Percentiles rank a stretch among this genome's conserved stretches.
Evolutionary conservation across 345 rosid genomes (phyloP).

Genomic region (Tarenaya hassleriana): DNA sequence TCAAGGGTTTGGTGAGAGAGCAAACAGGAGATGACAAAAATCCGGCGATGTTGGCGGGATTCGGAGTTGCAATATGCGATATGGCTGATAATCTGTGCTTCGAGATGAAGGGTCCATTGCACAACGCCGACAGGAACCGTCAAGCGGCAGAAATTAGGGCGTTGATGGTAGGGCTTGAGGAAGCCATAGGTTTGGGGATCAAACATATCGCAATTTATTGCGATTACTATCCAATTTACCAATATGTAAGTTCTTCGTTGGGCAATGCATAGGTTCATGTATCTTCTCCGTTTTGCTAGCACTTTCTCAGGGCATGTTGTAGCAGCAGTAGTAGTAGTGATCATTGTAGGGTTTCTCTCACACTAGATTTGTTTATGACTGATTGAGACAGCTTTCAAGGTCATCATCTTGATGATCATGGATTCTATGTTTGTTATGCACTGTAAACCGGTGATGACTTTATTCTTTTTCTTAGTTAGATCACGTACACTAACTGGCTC

Average conservation of each 20-base stretch:
- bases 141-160: slow-evolving; percentile 27
- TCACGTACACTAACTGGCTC: no score
- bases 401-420: no score
- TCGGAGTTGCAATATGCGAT: slow-evolving; percentile 52
- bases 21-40: slow-evolving; percentile 24
- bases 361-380: slow-evolving; percentile 1
- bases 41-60: slow-evolving; percentile 30
- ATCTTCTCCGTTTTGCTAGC: no score
- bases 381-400: no score
- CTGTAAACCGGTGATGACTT: no score
- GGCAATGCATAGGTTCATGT: no score
- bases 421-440: no score
- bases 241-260: slow-evolving; percentile 16
- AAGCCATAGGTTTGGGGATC: slow-evolving; percentile 20
- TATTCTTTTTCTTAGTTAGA: no score
- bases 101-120: slow-evolving; percentile 32
- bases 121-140: slow-evolving; percentile 4
- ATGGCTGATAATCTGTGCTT: slow-evolving; percentile 34
- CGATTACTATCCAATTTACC: slow-evolving; percentile 20
- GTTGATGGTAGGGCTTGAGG: slow-evolving; percentile 16
- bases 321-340: background rate
- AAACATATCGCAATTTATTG: slow-evolving; percentile 12
- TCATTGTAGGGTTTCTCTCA: background rate
- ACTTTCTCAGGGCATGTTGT: background rate
- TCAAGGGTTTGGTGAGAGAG: slow-evolving; percentile 40